Percentiles rank a stretch among this genome's conserved stretches.
These are phyloP conservation scores for Dinochytrium kinnereticum DNA, from an alignment of 371 early-diverging fungal species.

Conservation along the genomic window DNA sequence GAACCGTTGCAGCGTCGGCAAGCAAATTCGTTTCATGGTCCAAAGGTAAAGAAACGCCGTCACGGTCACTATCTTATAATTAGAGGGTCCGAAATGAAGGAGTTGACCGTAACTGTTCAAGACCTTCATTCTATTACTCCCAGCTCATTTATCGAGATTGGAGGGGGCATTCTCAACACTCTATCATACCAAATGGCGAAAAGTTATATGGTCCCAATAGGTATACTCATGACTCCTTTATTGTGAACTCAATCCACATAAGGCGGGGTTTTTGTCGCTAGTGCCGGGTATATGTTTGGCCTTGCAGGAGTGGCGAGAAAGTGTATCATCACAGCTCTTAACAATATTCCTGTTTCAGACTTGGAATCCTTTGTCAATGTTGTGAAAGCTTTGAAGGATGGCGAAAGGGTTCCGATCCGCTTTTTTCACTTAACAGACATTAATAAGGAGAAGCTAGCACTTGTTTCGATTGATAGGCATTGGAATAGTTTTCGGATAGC, in stretches of 20 bases:
- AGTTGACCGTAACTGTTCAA: conserved; percentile 62
- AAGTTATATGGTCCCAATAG: conserved; percentile 56
- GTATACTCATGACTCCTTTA: conserved; percentile 4
- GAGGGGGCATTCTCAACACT: conserved; percentile 46
- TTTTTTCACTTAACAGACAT: conserved; percentile 49
- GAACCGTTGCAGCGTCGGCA: not conserved
- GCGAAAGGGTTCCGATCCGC: conserved; percentile 50
- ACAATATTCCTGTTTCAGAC: conserved; percentile 38
- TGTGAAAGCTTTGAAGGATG: conserved; percentile 35
- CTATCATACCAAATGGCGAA: conserved; percentile 73
- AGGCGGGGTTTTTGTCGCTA: conserved; percentile 45
- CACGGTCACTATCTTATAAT: not conserved
- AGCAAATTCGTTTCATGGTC: not conserved
- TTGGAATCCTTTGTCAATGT: conserved; percentile 45
- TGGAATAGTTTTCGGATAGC: conserved; percentile 46
- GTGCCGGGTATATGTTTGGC: conserved; percentile 47
- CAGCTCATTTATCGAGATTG: conserved; percentile 47
- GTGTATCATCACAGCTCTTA: conserved; percentile 41
- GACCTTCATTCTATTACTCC: conserved; percentile 71
- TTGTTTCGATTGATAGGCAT: conserved; percentile 39
- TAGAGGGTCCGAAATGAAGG: conserved; percentile 65
- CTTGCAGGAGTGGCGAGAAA: conserved; percentile 42
- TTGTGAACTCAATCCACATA: not conserved
- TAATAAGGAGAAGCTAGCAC: conserved; percentile 40
- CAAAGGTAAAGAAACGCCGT: not conserved